These are phyloP conservation scores for Coniochaeta sp. DNA, from an alignment of 2,329 filamentous ascomycete genomes.

Conservation along the genomic window DNA sequence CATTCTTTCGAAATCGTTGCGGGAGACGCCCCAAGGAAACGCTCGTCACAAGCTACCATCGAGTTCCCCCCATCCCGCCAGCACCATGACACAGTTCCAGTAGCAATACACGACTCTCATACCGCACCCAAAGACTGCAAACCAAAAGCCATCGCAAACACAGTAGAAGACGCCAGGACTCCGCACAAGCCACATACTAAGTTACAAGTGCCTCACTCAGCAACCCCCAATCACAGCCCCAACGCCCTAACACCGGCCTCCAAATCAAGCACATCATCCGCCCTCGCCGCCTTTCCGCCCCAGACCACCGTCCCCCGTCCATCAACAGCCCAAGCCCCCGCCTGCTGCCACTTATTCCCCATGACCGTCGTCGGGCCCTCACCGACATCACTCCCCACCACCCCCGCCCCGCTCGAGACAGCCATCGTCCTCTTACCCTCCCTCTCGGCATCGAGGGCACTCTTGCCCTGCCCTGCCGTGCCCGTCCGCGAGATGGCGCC, in stretches of 20 bases:
- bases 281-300: constrained; percentile 38
- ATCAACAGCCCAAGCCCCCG: constrained; percentile 43
- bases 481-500: constrained; percentile 32
- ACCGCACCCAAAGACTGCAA: too few species aligned
- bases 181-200: background rate
- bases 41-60: background rate
- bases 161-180: too few species aligned
- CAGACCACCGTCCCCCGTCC: constrained; percentile 40
- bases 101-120: too few species aligned
- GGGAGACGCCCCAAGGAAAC: background rate
- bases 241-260: constrained; percentile 34
- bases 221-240: constrained; percentile 17
- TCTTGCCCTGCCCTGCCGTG: constrained; percentile 19
- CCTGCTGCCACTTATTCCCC: constrained; percentile 50
- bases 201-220: background rate
- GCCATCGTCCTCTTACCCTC: constrained; percentile 4
- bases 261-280: constrained; percentile 45
- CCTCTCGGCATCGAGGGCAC: constrained; percentile 24
- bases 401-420: constrained; percentile 2
- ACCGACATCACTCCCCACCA: constrained; percentile 14
- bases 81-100: too few species aligned
- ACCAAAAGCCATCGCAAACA: too few species aligned
- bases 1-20: too few species aligned
- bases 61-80: too few species aligned
- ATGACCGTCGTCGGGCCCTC: constrained; percentile 34